A percentile compares a stretch with the other conserved stretches of the same genome.
Evolutionary conservation across 345 rosid species (phyloP).

Genomic region (Turritis glabra): DNA sequence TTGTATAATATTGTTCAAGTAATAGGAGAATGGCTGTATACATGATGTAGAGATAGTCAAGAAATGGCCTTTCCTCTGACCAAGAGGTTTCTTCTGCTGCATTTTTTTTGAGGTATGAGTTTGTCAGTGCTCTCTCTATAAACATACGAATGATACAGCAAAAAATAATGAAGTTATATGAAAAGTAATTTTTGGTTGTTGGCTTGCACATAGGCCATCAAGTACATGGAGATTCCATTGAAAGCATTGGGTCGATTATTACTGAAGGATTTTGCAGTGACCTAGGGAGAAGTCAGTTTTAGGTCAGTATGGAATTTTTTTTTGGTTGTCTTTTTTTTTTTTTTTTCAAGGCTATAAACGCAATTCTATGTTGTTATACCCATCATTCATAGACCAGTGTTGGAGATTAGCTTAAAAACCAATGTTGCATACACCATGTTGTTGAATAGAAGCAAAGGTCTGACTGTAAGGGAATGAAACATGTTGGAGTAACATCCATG

Average conservation of each 20-base stretch:
- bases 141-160: neutral
- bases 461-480: constrained; percentile 25
- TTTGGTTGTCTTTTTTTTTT: constrained; percentile 8
- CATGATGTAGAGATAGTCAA: constrained; percentile 34
- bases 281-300: constrained; percentile 27
- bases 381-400: constrained; percentile 23
- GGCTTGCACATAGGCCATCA: constrained; percentile 26
- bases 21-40: constrained; percentile 18
- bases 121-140: constrained; percentile 5
- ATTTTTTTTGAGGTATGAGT: constrained; percentile 54
- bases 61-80: constrained; percentile 36
- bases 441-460: constrained; percentile 20
- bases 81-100: constrained; percentile 62
- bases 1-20: constrained; percentile 29
- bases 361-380: constrained; percentile 21
- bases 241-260: constrained; percentile 13
- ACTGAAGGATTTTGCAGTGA: constrained; percentile 32
- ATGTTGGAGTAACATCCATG: constrained; percentile 23
- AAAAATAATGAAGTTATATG: neutral
- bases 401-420: constrained; percentile 10
- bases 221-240: constrained; percentile 13
- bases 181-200: constrained; percentile 9
- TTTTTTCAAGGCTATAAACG: neutral
- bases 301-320: constrained; percentile 26
- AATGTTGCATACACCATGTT: constrained; percentile 31